Percentiles rank a stretch among this genome's conserved stretches.
These are phyloP conservation scores for Hypoxylon trugodes DNA, from an alignment of 495 filamentous ascomycete species.

Conservation along the genomic window DNA sequence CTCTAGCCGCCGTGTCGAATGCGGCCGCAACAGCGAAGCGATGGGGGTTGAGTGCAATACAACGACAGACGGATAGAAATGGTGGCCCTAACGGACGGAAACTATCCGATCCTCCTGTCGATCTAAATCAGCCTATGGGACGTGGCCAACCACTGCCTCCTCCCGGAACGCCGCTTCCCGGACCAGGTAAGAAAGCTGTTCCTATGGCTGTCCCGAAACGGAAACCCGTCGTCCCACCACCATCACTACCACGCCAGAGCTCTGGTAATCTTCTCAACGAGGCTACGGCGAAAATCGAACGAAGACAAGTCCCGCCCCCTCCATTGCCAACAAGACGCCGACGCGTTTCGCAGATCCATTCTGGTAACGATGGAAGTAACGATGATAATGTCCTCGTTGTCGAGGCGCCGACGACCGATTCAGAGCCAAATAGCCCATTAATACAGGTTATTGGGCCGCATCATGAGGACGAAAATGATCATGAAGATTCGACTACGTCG, in stretches of 20 bases:
- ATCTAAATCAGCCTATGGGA: conserved; percentile 74
- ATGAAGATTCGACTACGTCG: conserved; percentile 21
- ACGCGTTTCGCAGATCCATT: conserved; percentile 41
- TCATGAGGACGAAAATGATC: conserved; percentile 17
- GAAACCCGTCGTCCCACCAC: conserved; percentile 46
- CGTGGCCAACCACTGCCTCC: conserved; percentile 79
- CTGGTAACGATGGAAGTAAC: conserved; percentile 35
- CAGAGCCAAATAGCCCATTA: conserved; percentile 64
- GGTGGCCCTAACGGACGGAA: conserved; percentile 20
- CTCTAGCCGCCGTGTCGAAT: conserved; percentile 69
- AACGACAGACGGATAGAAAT: conserved; percentile 58
- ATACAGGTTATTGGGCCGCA: conserved; percentile 25
- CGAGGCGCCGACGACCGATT: conserved; percentile 60
- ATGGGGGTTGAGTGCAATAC: conserved; percentile 81
- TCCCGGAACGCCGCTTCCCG: conserved; percentile 71
- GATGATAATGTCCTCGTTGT: conserved; percentile 66
- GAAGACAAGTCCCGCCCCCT: conserved; percentile 55
- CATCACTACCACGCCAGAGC: conserved; percentile 40
- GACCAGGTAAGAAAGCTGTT: conserved; percentile 61
- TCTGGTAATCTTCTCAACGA: conserved; percentile 33
- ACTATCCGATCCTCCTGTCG: conserved; percentile 47
- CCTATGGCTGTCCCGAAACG: conserved; percentile 65
- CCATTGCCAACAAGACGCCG: conserved; percentile 40
- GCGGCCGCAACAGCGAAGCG: conserved; percentile 82
- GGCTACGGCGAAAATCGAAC: conserved; percentile 44